phyloP scores from a whole-genome alignment of 257 asterid species.

The Misopates orontium region DNA sequence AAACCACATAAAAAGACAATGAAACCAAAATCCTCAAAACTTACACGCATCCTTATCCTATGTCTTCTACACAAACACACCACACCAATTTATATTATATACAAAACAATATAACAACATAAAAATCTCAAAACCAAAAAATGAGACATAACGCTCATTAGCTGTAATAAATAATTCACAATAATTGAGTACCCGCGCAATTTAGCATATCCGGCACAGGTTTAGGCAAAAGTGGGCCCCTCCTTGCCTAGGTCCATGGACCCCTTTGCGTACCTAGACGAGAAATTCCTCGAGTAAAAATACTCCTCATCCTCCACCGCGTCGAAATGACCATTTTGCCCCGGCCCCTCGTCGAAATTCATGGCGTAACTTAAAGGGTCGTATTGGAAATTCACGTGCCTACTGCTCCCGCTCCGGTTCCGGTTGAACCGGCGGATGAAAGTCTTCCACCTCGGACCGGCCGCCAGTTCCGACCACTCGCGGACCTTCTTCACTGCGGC shows the following conservation, averaged over 20 bases:
- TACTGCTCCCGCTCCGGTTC: not conserved
- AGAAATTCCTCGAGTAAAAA: constrained; percentile 51
- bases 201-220: constrained; percentile 10
- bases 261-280: constrained; percentile 74
- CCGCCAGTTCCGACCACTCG: not conserved
- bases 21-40: not conserved
- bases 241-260: constrained; percentile 60
- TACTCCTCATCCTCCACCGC: constrained; percentile 28
- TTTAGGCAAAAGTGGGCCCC: constrained; percentile 53
- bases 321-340: constrained; percentile 29
- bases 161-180: not conserved
- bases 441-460: not conserved
- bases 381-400: constrained; percentile 14
- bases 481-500: not conserved
- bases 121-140: not conserved
- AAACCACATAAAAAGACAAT: not conserved
- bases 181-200: not conserved
- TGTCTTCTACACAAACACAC: not conserved
- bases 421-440: constrained; percentile 1
- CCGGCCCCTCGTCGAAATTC: constrained; percentile 54
- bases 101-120: not conserved
- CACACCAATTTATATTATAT: constrained; percentile 5
- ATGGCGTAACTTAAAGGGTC: constrained; percentile 48
- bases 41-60: constrained; percentile 25
- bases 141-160: not conserved